Conservation (phyloP, 768 basidiomycete genomes). For the Kwoniella botswanensis region DNA sequence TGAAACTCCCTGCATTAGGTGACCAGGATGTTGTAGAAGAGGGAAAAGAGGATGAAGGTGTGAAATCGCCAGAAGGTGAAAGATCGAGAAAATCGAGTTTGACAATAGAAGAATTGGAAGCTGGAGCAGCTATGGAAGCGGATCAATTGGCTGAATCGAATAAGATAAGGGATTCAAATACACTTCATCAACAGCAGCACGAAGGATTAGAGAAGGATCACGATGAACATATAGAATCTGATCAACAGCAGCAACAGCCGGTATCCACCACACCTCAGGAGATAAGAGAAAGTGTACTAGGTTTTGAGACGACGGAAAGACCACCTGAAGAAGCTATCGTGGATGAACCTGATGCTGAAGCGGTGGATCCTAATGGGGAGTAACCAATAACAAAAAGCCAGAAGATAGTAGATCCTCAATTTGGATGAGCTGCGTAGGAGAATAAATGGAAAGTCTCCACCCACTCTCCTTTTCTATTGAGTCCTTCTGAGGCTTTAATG, state of each 20-base stretch:
- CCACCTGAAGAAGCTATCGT: conserved; percentile 32
- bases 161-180: neutral
- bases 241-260: neutral
- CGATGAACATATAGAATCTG: conserved; percentile 7
- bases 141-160: conserved; percentile 6
- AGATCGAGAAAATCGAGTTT: conserved; percentile 38
- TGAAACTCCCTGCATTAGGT: neutral
- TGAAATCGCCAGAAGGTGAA: conserved; percentile 2
- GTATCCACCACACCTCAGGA: neutral
- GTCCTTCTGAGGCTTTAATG: no score
- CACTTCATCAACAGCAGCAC: conserved; percentile 4
- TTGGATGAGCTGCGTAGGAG: no score
- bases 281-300: conserved; percentile 19
- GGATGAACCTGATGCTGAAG: conserved; percentile 28
- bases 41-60: neutral
- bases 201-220: neutral
- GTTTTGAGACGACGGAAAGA: conserved; percentile 24
- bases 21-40: conserved; percentile 14
- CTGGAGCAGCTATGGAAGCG: conserved; percentile 42
- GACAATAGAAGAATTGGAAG: conserved; percentile 45
- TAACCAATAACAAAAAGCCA: no score
- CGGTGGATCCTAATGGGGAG: conserved; percentile 19
- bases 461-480: no score
- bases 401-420: no score
- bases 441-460: no score